Evolutionary conservation across 305 asterid genomes (phyloP).

Genomic region (Lippia alba): DNA sequence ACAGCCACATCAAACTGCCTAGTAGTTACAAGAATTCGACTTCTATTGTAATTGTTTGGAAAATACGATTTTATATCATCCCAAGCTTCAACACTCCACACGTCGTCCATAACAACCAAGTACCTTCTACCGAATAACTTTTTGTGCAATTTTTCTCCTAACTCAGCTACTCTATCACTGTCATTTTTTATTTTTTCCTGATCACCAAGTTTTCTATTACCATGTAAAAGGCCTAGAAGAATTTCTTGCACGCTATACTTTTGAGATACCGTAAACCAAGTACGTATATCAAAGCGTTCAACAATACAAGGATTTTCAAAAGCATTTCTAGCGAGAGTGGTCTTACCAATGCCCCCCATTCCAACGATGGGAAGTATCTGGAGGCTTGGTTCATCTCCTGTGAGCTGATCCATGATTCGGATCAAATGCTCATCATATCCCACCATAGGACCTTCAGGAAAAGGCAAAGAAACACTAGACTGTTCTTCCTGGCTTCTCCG

Average conservation of each 20-base stretch:
- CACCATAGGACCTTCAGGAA: no score
- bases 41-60: constrained; percentile 26
- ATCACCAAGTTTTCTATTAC: background rate
- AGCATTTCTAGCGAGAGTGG: no score
- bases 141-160: constrained; percentile 1
- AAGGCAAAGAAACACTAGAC: no score
- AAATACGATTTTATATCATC: constrained; percentile 1
- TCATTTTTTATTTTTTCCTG: background rate
- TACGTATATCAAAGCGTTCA: no score
- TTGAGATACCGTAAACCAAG: background rate
- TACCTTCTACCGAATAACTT: constrained; percentile 23
- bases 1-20: constrained; percentile 27
- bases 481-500: no score
- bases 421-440: no score
- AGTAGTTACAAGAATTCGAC: constrained; percentile 35
- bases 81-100: constrained; percentile 28
- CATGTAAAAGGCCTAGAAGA: background rate
- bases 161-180: background rate
- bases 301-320: no score
- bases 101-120: constrained; percentile 25
- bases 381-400: no score
- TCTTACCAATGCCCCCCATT: no score
- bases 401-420: no score
- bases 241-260: background rate
- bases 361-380: no score